Evolutionary conservation across 192 early-diverging fungal species (phyloP).

Genomic region (Entophlyctis luteolus): DNA sequence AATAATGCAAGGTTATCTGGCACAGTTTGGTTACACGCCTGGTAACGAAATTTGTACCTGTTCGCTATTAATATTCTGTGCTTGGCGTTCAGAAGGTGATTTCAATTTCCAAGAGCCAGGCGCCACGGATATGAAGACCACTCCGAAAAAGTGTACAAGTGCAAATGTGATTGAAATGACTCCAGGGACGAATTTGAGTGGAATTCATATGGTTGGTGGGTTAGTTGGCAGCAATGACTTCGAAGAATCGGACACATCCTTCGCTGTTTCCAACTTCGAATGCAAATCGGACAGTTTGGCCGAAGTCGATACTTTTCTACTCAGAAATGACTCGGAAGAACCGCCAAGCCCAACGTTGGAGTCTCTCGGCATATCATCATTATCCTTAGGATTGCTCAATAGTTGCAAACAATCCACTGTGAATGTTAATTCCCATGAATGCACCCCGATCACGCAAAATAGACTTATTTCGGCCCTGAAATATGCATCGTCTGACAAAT

Average conservation of each 20-base stretch:
- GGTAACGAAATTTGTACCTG: neutral
- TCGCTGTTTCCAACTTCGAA: neutral
- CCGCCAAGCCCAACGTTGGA: constrained; percentile 20
- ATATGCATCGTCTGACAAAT: constrained; percentile 2
- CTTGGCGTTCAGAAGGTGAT: neutral
- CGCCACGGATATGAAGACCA: neutral
- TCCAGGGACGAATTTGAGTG: neutral
- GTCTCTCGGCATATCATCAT: constrained; percentile 4
- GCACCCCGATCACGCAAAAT: neutral
- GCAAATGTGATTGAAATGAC: neutral
- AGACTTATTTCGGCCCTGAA: neutral
- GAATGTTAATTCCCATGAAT: neutral
- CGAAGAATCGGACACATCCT: neutral
- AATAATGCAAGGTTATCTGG: neutral
- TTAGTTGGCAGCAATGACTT: constrained; percentile 15
- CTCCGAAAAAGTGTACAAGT: neutral
- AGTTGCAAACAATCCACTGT: neutral
- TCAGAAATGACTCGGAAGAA: neutral
- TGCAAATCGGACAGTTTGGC: neutral
- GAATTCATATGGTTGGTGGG: constrained; percentile 8
- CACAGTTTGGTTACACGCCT: neutral
- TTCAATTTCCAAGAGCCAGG: neutral
- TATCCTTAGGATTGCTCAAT: constrained; percentile 5
- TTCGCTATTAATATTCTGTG: neutral
- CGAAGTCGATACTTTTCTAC: neutral